Conservation (phyloP, 805 yeast genomes). For the Kluyveromyces wickerhamii region DNA sequence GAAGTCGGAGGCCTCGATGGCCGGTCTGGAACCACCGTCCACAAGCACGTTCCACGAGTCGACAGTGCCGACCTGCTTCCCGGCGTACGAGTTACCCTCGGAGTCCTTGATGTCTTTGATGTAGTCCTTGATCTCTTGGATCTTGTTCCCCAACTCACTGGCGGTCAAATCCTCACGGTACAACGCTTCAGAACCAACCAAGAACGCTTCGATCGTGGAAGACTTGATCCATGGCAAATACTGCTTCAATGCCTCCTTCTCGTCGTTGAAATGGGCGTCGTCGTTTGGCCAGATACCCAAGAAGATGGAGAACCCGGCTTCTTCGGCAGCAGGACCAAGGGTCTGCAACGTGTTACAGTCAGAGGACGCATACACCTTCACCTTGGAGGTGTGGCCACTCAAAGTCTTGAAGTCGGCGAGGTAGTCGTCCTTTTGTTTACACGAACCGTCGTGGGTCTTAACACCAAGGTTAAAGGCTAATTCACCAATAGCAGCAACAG, state of each 20-base stretch:
- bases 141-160: conserved; percentile 57
- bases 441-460: conserved; percentile 60
- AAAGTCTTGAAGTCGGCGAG: conserved; percentile 56
- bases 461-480: conserved; percentile 87
- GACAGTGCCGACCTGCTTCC: conserved; percentile 80
- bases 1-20: conserved; percentile 73
- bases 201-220: conserved; percentile 61
- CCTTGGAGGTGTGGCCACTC: conserved; percentile 48
- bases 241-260: conserved; percentile 58
- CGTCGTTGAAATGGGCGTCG: conserved; percentile 65
- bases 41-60: conserved; percentile 94
- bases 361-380: conserved; percentile 88
- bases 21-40: conserved; percentile 64
- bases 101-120: conserved; percentile 61
- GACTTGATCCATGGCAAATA: conserved; percentile 70
- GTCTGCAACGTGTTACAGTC: conserved; percentile 84
- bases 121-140: conserved; percentile 52
- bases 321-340: conserved; percentile 81
- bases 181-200: conserved; percentile 93
- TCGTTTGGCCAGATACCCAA: conserved; percentile 95
- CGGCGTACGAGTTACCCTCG: conserved; percentile 68
- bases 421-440: conserved; percentile 70
- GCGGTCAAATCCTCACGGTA: conserved; percentile 87
- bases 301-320: conserved; percentile 65
- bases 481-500: conserved; percentile 54